phyloP scores from a whole-genome alignment of 768 basidiomycete species.

The Leucosporidium yakuticum region DNA sequence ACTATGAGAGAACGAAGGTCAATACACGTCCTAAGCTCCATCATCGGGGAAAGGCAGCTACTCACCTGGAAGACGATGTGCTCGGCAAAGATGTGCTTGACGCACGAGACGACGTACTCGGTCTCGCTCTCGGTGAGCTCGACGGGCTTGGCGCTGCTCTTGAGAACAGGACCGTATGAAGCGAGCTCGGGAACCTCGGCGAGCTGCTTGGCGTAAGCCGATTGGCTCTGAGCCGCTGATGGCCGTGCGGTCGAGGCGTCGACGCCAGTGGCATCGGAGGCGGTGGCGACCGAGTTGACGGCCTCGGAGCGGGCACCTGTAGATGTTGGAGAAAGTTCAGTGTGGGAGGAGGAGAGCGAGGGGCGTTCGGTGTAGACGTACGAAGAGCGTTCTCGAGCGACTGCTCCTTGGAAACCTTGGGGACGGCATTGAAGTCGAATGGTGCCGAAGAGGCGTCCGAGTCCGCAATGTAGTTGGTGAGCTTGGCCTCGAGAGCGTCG shows the following conservation, averaged over 20 bases:
- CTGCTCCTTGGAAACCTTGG: conserved; percentile 90
- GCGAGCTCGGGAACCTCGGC: conserved; percentile 78
- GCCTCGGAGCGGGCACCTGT: conserved; percentile 32
- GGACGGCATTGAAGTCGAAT: conserved; percentile 77
- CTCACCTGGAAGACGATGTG: conserved; percentile 93
- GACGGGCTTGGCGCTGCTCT: conserved; percentile 69
- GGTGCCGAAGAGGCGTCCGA: conserved; percentile 61
- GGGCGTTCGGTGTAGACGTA: conserved; percentile 47
- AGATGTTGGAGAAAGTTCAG: background rate
- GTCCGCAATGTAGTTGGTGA: conserved; percentile 90
- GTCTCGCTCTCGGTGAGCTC: conserved; percentile 95
- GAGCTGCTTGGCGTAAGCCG: conserved; percentile 78
- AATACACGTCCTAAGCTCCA: background rate
- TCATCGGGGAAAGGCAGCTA: conserved; percentile 2
- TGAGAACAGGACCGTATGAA: conserved; percentile 76
- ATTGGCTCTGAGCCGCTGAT: conserved; percentile 77
- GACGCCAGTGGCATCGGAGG: conserved; percentile 49
- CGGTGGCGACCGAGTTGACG: conserved; percentile 56
- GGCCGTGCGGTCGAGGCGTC: conserved; percentile 33
- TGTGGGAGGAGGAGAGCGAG: background rate
- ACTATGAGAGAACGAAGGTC: conserved; percentile 51
- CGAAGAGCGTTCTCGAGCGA: conserved; percentile 81
- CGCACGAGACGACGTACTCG: conserved; percentile 92
- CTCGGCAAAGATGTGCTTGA: conserved; percentile 93
- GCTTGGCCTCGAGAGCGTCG: conserved; percentile 77